These are phyloP conservation scores for Microbotryum silenes-acaulis DNA, from an alignment of 1,284 basidiomycete genomes.

Conservation along the genomic window DNA sequence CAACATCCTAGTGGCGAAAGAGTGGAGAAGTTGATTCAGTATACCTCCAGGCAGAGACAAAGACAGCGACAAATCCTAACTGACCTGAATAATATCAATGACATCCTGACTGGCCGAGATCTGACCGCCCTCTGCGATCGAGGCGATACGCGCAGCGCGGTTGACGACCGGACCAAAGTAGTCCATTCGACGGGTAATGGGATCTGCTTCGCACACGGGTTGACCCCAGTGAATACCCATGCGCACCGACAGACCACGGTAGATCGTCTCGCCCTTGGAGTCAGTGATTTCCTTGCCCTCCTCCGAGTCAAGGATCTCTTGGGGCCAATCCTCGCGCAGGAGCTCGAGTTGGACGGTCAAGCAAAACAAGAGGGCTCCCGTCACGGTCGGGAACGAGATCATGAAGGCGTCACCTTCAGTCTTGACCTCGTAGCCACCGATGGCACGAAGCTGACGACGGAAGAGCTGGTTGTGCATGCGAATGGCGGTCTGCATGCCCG, in stretches of 20 bases:
- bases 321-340: conserved; percentile 81
- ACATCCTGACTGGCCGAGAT: conserved; percentile 90
- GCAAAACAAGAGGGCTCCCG: conserved; percentile 85
- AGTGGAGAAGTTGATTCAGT: background rate
- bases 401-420: conserved; percentile 99
- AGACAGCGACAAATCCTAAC: background rate
- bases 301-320: conserved; percentile 85
- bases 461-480: conserved; percentile 82
- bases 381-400: conserved; percentile 88
- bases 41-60: background rate
- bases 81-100: conserved; percentile 63
- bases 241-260: conserved; percentile 83
- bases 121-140: conserved; percentile 83
- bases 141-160: conserved; percentile 76
- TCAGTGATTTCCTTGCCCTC: conserved; percentile 81
- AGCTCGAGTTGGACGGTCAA: conserved; percentile 81
- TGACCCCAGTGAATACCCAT: conserved; percentile 96
- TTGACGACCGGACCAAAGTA: conserved; percentile 94
- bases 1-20: conserved; percentile 33
- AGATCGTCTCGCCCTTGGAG: conserved; percentile 60
- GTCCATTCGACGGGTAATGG: conserved; percentile 94
- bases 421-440: conserved; percentile 98
- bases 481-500: conserved; percentile 93
- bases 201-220: conserved; percentile 87
- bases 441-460: conserved; percentile 75